Evolutionary conservation across 2,329 filamentous ascomycete species (phyloP).

Genomic region (Fusarium tricinctum): DNA sequence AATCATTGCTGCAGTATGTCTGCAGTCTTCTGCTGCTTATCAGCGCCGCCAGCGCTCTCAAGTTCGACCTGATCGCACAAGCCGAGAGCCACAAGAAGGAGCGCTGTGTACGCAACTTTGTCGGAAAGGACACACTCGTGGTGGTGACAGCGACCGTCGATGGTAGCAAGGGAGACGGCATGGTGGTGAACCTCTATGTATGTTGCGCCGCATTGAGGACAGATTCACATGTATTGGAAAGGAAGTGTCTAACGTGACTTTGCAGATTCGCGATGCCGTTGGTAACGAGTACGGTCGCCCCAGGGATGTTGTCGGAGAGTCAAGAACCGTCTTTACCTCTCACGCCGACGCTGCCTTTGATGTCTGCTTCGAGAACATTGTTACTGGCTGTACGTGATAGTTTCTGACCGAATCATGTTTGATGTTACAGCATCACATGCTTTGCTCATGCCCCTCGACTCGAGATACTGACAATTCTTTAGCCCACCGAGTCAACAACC

Average conservation of each 20-base stretch:
- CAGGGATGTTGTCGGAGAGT: conserved; percentile 91
- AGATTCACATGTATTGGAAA: conserved; percentile 11
- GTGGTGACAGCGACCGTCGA: conserved; percentile 92
- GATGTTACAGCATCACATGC: conserved; percentile 22
- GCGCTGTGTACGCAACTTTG: conserved; percentile 97
- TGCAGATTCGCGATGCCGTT: conserved; percentile 91
- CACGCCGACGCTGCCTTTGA: conserved; percentile 94
- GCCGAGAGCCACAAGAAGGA: conserved; percentile 73
- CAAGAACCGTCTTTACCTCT: conserved; percentile 93
- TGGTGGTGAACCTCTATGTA: conserved; percentile 94
- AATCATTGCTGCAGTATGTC: conserved; percentile 69
- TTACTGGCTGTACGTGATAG: conserved; percentile 74
- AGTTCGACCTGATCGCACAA: conserved; percentile 89
- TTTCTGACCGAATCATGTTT: conserved; percentile 8
- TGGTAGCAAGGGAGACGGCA: conserved; percentile 91
- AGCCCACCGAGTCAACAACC: conserved; percentile 53
- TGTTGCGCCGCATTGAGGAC: conserved; percentile 51
- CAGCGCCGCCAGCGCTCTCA: conserved; percentile 76
- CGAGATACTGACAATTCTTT: conserved; percentile 29
- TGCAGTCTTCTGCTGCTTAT: conserved; percentile 71
- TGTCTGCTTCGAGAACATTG: conserved; percentile 93
- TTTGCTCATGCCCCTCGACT: not conserved
- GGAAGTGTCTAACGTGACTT: conserved; percentile 20
- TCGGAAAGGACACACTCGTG: conserved; percentile 90
- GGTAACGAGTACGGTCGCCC: conserved; percentile 96